Percentiles rank a stretch among this genome's conserved stretches.
These are phyloP conservation scores for Rhodotorula babjevae DNA, from an alignment of 768 basidiomycete species.

Conservation along the genomic window DNA sequence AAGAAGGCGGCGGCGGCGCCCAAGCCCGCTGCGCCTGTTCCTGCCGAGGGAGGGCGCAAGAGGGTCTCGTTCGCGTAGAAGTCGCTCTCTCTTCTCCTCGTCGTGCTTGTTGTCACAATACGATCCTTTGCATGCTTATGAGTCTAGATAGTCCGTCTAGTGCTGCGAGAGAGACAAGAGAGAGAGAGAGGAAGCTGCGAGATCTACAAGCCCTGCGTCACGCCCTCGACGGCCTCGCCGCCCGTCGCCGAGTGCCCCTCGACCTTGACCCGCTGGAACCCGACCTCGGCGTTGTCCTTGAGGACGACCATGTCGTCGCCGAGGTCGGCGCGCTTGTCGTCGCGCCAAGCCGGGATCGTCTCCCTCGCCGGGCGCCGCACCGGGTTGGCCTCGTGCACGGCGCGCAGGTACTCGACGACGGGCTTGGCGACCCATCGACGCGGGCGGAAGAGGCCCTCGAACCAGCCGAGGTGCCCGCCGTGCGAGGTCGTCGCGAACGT, in stretches of 20 bases:
- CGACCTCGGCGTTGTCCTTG: conserved; percentile 17
- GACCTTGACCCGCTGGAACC: conserved; percentile 19
- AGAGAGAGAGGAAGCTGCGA: not conserved
- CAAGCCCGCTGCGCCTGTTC: not conserved
- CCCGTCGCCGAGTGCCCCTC: conserved; percentile 10
- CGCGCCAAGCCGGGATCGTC: conserved; percentile 9
- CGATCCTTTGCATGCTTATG: not conserved
- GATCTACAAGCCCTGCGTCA: conserved; percentile 31
- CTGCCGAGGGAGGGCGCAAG: conserved; percentile 17
- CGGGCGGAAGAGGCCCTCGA: conserved; percentile 43
- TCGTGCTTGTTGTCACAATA: conserved; percentile 21
- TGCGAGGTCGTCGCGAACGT: conserved; percentile 59
- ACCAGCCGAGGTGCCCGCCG: conserved; percentile 83
- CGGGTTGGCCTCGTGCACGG: conserved; percentile 53
- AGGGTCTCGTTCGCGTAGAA: conserved; percentile 20
- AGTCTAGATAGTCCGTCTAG: no score
- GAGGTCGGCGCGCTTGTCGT: conserved; percentile 5
- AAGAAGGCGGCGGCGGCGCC: not conserved
- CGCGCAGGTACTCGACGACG: conserved; percentile 65
- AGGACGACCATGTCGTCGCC: conserved; percentile 36
- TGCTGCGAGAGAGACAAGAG: no score
- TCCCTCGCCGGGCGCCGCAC: not conserved
- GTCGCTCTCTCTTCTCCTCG: not conserved
- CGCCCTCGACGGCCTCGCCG: conserved; percentile 8
- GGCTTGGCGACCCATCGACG: conserved; percentile 64